phyloP scores from a whole-genome alignment of 139 green algal genomes.

The Chlorokybus atmophyticus region DNA sequence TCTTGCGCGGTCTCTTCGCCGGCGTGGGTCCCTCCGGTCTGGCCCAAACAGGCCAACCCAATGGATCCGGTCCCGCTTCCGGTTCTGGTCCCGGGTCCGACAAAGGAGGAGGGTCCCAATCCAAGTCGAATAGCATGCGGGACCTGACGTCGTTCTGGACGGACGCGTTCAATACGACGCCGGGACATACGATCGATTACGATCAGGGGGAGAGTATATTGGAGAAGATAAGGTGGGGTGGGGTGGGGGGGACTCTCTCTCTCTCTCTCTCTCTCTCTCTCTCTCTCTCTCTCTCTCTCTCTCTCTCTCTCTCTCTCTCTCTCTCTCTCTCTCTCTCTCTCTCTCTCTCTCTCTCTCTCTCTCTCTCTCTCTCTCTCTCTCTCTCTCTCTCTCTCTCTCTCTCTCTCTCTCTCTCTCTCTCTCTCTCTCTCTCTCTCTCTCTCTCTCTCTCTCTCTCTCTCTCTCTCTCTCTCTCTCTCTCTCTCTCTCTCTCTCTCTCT shows the following conservation, averaged over 20 bases:
- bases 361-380: neutral
- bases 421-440: neutral
- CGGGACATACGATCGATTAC: too few relatives aligned
- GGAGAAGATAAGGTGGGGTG: too few relatives aligned
- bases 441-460: constrained; percentile 1
- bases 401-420: neutral
- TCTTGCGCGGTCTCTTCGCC: too few relatives aligned
- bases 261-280: constrained; percentile 3
- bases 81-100: too few relatives aligned
- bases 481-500: neutral
- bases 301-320: constrained; percentile 3
- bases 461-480: constrained; percentile 1
- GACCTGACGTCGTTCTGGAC: too few relatives aligned
- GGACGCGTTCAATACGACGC: too few relatives aligned
- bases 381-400: neutral
- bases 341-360: neutral
- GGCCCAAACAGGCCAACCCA: too few relatives aligned
- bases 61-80: too few relatives aligned
- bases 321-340: constrained; percentile 3
- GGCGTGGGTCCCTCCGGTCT: too few relatives aligned
- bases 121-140: too few relatives aligned
- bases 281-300: constrained; percentile 3
- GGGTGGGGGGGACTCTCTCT: neutral
- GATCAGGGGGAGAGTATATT: too few relatives aligned
- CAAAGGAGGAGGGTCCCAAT: too few relatives aligned